Evolutionary conservation across 257 asterid species (phyloP), one percentile per base, ranked within the genome.

Genomic region (Leonotis leonurus): DNA sequence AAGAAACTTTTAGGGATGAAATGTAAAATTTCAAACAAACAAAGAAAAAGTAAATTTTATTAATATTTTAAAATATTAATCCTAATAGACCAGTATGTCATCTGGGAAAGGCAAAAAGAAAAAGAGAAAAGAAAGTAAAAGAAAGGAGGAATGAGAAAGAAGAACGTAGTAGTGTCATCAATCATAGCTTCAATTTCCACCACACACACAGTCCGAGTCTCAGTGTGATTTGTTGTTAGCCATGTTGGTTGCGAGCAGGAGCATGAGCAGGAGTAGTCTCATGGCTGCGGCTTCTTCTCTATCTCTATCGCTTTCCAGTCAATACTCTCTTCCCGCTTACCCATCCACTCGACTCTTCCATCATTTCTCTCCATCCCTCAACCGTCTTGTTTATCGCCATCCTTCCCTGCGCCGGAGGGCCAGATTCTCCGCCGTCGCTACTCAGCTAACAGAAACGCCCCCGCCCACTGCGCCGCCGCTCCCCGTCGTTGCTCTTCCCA

Each of bases 401-500:
- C 61, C 30, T 66, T 67, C 56, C 2, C 49, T 54, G 50, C 73
- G 53, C 25, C 49, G 63, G 30, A 66, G 57, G 56, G 46, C 86
- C 8, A 73, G 63, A 25, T 67, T 74, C 56, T 77, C 81, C 51
- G 89, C 88, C 55, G 74, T 84, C 65, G 90, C 89, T 65, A 77
- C 86, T 41, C 74, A 80, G 66, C 43, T 85, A 20, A 60, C 80
- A 1, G 83, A 75, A 17, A 33, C 82, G 30, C 48, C 62, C 9
- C 48, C n/a, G n/a, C n/a, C n/a, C n/a, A n/a, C n/a, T n/a, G n/a
- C n/a, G n/a, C n/a, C n/a, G n/a, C n/a, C n/a, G n/a, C n/a, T n/a
- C n/a, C n/a, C n/a, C n/a, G n/a, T n/a, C 72, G 36, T 81, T 18
- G 82, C 72, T 16, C 97, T 88, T 32, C 98, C 98, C 2, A 88